Percentiles rank a stretch among this genome's conserved stretches.
Conservation (phyloP, 2,329 filamentous ascomycete genomes). For the Aspergillus sp. region DNA sequence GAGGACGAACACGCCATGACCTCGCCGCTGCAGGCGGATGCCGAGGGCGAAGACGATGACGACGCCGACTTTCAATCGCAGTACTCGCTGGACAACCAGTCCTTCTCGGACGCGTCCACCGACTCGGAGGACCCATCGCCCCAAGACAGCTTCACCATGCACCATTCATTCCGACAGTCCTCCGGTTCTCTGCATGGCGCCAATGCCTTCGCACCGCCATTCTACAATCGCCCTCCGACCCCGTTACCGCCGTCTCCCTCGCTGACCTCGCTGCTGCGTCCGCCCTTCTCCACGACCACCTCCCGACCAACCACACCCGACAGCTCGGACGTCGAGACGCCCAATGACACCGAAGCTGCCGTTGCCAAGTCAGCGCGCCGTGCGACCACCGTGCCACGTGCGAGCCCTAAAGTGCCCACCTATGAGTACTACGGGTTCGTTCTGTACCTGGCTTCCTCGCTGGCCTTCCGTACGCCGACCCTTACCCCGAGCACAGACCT, state of each 20-base stretch:
- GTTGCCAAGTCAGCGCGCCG: constrained; percentile 60
- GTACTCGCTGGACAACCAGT: constrained; percentile 40
- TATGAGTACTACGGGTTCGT: constrained; percentile 99
- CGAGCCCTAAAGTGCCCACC: constrained; percentile 90
- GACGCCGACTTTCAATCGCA: constrained; percentile 47
- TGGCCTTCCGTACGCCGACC: constrained; percentile 66
- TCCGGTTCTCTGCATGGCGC: constrained; percentile 40
- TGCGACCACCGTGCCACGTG: constrained; percentile 70
- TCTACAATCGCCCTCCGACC: constrained; percentile 96
- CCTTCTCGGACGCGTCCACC: constrained; percentile 32
- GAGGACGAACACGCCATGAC: constrained; percentile 25
- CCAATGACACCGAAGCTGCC: constrained; percentile 58
- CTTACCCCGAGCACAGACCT: not conserved
- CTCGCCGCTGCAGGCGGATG: constrained; percentile 27
- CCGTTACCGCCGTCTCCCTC: constrained; percentile 90
- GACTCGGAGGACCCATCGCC: constrained; percentile 31
- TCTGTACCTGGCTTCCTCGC: constrained; percentile 82
- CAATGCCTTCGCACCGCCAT: constrained; percentile 70
- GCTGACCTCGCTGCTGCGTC: constrained; percentile 82
- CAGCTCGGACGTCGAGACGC: constrained; percentile 77
- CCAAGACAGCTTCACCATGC: constrained; percentile 29
- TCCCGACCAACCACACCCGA: constrained; percentile 93
- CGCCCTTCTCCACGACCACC: constrained; percentile 62
- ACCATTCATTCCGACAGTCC: constrained; percentile 40
- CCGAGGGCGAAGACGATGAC: constrained; percentile 30